Percentiles rank a stretch among this genome's conserved stretches.
phyloP scores from a whole-genome alignment of 306 rosid species.

The Prunus padus region DNA sequence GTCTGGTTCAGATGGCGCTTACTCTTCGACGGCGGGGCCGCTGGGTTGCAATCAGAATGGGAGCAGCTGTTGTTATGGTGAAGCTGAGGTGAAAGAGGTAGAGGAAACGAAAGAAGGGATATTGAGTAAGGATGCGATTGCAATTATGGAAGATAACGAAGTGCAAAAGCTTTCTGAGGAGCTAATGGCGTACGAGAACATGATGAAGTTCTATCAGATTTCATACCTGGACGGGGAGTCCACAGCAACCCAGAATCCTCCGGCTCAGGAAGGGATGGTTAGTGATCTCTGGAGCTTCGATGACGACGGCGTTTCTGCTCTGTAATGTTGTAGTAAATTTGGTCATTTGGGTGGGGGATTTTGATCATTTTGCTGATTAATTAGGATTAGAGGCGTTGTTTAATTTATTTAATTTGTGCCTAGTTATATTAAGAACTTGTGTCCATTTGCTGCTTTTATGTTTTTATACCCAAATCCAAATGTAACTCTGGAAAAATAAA shows the following conservation, averaged over 20 bases:
- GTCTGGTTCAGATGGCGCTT: conserved; percentile 38
- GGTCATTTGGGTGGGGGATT: not conserved
- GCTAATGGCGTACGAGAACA: conserved; percentile 74
- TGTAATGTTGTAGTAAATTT: not conserved
- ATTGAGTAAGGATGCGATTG: conserved; percentile 5
- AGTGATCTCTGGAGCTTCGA: conserved; percentile 85
- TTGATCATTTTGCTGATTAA: conserved; percentile 2
- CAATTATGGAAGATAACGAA: conserved; percentile 35
- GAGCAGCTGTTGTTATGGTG: not conserved
- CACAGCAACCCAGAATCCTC: conserved; percentile 30
- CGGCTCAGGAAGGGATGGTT: conserved; percentile 53
- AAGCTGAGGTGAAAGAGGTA: conserved; percentile 7
- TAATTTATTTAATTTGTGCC: not conserved
- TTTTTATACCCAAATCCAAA: no score
- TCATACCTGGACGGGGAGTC: conserved; percentile 81
- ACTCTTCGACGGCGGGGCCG: conserved; percentile 28
- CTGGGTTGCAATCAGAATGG: conserved; percentile 16
- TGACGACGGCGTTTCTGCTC: conserved; percentile 22
- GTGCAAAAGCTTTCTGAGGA: conserved; percentile 76
- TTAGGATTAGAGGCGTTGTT: not conserved
- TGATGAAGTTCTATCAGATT: conserved; percentile 82
- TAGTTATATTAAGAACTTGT: no score
- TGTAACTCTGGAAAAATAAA: no score
- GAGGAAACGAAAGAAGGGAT: conserved; percentile 23
- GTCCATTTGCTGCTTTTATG: no score